Evolutionary conservation across 176 grass and related monocot species (phyloP).

Genomic region (Raddia distichophylla): DNA sequence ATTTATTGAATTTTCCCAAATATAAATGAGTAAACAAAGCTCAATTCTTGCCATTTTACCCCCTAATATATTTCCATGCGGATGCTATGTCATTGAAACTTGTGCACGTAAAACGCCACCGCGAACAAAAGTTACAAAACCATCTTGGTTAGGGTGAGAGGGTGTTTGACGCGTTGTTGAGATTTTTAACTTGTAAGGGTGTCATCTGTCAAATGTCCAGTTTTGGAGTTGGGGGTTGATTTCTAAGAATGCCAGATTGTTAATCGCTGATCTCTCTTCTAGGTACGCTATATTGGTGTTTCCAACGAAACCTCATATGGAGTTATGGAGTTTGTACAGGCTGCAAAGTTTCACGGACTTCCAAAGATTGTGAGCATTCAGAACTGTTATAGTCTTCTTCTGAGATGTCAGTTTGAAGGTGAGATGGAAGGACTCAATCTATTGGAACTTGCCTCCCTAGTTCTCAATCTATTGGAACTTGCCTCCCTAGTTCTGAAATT

Average conservation of each 20-base stretch:
- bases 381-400: constrained; percentile 81
- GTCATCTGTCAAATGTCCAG: too few species aligned
- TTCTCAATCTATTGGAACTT: background rate
- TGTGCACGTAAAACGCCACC: too few species aligned
- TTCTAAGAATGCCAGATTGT: background rate
- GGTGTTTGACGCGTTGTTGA: background rate
- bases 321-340: constrained; percentile 83
- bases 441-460: too few species aligned
- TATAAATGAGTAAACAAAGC: too few species aligned
- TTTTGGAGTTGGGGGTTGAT: background rate
- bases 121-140: too few species aligned
- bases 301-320: constrained; percentile 98
- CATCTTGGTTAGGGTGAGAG: too few species aligned
- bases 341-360: constrained; percentile 64
- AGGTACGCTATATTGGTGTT: constrained; percentile 91
- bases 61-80: too few species aligned
- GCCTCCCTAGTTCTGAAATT: too few species aligned
- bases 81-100: too few species aligned
- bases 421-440: constrained; percentile 19
- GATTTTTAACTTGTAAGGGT: background rate
- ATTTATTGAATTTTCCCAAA: too few species aligned
- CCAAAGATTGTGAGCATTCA: constrained; percentile 94
- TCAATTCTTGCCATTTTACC: too few species aligned
- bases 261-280: background rate
- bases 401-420: constrained; percentile 84